Conservation (phyloP, 495 filamentous ascomycete species). For the Penicillium nucicola region DNA sequence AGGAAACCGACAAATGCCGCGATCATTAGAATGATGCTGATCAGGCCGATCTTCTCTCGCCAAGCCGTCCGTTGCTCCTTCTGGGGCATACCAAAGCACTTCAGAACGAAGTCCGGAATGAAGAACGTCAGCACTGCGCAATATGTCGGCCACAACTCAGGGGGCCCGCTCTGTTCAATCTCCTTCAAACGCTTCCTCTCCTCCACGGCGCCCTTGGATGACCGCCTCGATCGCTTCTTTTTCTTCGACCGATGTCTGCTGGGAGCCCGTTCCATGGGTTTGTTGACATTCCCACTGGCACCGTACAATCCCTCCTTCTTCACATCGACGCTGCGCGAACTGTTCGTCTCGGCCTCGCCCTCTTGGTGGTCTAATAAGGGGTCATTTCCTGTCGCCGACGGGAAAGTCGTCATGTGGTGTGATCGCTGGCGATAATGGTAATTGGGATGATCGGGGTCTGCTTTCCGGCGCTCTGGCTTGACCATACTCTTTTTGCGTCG, state of each 20-base stretch:
- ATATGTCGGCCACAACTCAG: constrained; percentile 92
- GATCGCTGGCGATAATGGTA: constrained; percentile 87
- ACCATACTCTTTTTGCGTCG: constrained; percentile 80
- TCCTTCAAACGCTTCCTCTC: constrained; percentile 63
- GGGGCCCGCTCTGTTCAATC: constrained; percentile 67
- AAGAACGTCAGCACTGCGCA: constrained; percentile 92
- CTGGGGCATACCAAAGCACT: constrained; percentile 81
- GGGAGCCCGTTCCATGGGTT: constrained; percentile 46
- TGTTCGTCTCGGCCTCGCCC: constrained; percentile 53
- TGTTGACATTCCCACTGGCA: constrained; percentile 41
- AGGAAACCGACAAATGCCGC: constrained; percentile 90
- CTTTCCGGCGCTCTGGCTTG: constrained; percentile 78
- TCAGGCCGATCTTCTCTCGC: constrained; percentile 97
- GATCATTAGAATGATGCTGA: constrained; percentile 87
- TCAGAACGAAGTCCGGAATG: constrained; percentile 81
- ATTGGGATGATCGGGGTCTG: constrained; percentile 82
- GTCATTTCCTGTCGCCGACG: constrained; percentile 89
- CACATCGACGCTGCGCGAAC: constrained; percentile 52
- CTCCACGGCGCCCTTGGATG: constrained; percentile 47
- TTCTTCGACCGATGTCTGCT: constrained; percentile 44
- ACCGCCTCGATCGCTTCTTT: constrained; percentile 47
- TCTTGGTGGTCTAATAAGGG: constrained; percentile 68
- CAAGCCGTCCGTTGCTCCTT: constrained; percentile 90
- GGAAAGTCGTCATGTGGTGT: constrained; percentile 76
- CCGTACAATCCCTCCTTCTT: constrained; percentile 43